phyloP scores from a whole-genome alignment of 2,329 filamentous ascomycete species.

The Microsporum ferrugineum region DNA sequence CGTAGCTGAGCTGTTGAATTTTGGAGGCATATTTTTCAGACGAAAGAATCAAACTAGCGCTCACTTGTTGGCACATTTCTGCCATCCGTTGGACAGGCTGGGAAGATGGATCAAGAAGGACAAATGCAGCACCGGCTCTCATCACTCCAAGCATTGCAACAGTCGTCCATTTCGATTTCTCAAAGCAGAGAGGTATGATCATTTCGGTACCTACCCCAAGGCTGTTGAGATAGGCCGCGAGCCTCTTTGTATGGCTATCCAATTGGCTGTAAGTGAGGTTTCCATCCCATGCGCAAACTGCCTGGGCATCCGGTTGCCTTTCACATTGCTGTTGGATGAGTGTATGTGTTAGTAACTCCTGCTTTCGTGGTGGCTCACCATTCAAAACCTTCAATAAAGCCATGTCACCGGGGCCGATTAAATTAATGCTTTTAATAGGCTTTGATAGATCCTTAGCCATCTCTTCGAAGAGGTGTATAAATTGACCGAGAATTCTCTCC shows the following conservation, averaged over 20 bases:
- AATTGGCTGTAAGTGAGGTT: conserved; percentile 13
- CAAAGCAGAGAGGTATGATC: conserved; percentile 13
- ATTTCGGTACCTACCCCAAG: conserved; percentile 8
- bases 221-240: conserved; percentile 6
- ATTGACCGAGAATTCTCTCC: background rate
- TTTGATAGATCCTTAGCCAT: background rate
- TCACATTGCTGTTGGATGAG: conserved; percentile 10
- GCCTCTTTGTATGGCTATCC: conserved; percentile 13
- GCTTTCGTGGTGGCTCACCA: background rate
- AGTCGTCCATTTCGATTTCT: conserved; percentile 13
- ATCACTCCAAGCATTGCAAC: conserved; percentile 13
- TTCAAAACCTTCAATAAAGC: background rate
- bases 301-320: conserved; percentile 10
- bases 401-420: background rate
- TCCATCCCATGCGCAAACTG: conserved; percentile 17
- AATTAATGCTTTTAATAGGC: background rate
- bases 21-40: background rate
- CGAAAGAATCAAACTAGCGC: conserved; percentile 2
- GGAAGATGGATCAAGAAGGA: conserved; percentile 12
- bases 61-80: conserved; percentile 5
- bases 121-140: conserved; percentile 13
- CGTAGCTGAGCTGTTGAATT: background rate
- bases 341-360: conserved; percentile 13
- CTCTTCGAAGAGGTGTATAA: background rate
- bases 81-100: conserved; percentile 7